phyloP scores from a whole-genome alignment of 441 rosid genomes.

The Arabidopsis hybrid region DNA sequence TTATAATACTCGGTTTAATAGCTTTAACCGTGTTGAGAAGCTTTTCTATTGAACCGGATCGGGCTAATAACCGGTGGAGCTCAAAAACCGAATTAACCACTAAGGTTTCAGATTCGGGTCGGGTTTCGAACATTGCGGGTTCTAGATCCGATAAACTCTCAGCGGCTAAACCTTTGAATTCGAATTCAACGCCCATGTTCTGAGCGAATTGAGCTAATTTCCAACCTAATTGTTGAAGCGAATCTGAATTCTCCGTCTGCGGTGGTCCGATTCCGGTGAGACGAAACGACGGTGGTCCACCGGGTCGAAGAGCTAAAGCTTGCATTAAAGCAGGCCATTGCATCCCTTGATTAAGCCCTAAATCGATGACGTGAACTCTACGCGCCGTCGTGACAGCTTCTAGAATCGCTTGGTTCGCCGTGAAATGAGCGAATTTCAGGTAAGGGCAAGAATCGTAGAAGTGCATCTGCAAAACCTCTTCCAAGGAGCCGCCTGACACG shows the following conservation, averaged over 20 bases:
- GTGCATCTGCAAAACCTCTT: conserved; percentile 70
- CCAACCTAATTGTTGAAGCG: conserved; percentile 67
- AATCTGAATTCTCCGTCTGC: conserved; percentile 59
- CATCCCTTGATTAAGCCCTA: conserved; percentile 70
- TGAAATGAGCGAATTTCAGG: conserved; percentile 77
- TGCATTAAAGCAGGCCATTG: conserved; percentile 87
- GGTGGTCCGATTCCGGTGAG: conserved; percentile 73
- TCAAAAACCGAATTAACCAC: conserved; percentile 73
- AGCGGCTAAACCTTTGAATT: conserved; percentile 61
- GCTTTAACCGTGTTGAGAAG: conserved; percentile 55
- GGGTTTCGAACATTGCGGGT: conserved; percentile 61
- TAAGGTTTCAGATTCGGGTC: conserved; percentile 61
- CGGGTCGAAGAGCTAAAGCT: conserved; percentile 64
- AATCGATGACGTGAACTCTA: conserved; percentile 67
- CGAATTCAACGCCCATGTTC: conserved; percentile 59
- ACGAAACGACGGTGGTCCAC: conserved; percentile 68
- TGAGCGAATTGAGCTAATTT: conserved; percentile 65
- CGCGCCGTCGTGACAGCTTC: conserved; percentile 59
- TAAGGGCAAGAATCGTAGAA: conserved; percentile 76
- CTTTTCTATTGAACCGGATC: conserved; percentile 61
- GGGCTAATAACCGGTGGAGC: conserved; percentile 58
- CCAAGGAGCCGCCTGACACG: conserved; percentile 44
- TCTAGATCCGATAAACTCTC: conserved; percentile 68
- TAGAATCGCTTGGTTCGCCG: conserved; percentile 75
- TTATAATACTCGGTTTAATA: conserved; percentile 60